Percentiles rank a stretch among this genome's conserved stretches.
These are phyloP conservation scores for Mesembryanthemum crystallinum DNA, from an alignment of 148 eudicot genomes.

Conservation along the genomic window DNA sequence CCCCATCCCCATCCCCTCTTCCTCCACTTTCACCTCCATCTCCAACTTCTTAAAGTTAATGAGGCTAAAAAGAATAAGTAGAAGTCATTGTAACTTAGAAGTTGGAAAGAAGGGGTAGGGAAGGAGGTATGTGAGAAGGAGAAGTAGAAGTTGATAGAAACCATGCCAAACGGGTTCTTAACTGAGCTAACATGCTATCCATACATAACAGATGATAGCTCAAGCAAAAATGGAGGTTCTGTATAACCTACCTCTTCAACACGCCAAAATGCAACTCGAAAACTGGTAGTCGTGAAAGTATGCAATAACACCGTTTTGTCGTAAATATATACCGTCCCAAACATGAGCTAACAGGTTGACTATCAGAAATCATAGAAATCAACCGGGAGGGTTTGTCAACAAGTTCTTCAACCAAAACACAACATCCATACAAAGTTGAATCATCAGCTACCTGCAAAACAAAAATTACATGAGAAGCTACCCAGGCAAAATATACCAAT, in stretches of 20 bases:
- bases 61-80: no score
- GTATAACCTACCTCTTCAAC: conserved; percentile 59
- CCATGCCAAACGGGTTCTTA: no score
- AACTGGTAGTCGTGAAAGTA: conserved; percentile 86
- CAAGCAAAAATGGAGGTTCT: neutral
- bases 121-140: no score
- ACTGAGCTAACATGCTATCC: neutral
- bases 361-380: conserved; percentile 70
- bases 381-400: conserved; percentile 77
- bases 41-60: no score
- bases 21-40: neutral
- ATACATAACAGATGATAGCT: conserved; percentile 3
- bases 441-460: conserved; percentile 74
- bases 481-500: neutral
- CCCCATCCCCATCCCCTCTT: neutral
- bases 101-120: no score
- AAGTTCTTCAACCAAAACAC: conserved; percentile 87
- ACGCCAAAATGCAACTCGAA: conserved; percentile 93
- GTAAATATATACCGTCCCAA: conserved; percentile 72
- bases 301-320: conserved; percentile 91
- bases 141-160: no score
- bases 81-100: no score
- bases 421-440: conserved; percentile 89
- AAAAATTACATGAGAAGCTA: conserved; percentile 19
- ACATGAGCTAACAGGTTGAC: conserved; percentile 43